Evolutionary conservation across 2,329 filamentous ascomycete species (phyloP).

Genomic region (Massarina eburnea): DNA sequence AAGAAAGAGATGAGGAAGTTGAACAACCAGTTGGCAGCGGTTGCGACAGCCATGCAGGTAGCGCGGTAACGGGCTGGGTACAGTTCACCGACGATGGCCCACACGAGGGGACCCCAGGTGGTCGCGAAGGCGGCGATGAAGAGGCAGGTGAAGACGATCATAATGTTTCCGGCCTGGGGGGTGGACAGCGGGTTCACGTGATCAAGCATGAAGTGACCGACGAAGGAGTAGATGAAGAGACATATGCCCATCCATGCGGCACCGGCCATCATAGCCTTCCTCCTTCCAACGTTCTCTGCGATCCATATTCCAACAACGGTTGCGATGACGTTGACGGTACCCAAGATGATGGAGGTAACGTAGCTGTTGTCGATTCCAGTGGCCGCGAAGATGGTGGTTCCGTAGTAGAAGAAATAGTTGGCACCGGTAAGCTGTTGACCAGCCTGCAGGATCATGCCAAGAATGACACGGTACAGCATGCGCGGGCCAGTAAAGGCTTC

Average conservation of each 20-base stretch:
- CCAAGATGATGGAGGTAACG: conserved; percentile 53
- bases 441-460: conserved; percentile 65
- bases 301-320: conserved; percentile 51
- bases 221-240: conserved; percentile 57
- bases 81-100: conserved; percentile 68
- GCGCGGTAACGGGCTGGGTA: conserved; percentile 62
- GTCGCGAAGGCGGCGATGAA: conserved; percentile 68
- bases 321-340: conserved; percentile 52
- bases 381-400: conserved; percentile 49
- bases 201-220: conserved; percentile 48
- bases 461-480: conserved; percentile 65
- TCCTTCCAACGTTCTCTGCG: conserved; percentile 51
- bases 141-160: conserved; percentile 70
- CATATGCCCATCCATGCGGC: conserved; percentile 56
- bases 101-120: conserved; percentile 71
- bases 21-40: conserved; percentile 50
- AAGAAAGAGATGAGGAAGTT: conserved; percentile 64
- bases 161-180: conserved; percentile 55
- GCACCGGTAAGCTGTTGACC: conserved; percentile 70
- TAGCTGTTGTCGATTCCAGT: conserved; percentile 48
- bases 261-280: conserved; percentile 49
- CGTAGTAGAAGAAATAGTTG: conserved; percentile 66
- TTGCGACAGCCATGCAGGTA: conserved; percentile 49
- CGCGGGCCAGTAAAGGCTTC: conserved; percentile 67
- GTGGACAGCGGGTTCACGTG: conserved; percentile 36